Conservation (phyloP, 768 basidiomycete species). For the Tricholoma matsutake region DNA sequence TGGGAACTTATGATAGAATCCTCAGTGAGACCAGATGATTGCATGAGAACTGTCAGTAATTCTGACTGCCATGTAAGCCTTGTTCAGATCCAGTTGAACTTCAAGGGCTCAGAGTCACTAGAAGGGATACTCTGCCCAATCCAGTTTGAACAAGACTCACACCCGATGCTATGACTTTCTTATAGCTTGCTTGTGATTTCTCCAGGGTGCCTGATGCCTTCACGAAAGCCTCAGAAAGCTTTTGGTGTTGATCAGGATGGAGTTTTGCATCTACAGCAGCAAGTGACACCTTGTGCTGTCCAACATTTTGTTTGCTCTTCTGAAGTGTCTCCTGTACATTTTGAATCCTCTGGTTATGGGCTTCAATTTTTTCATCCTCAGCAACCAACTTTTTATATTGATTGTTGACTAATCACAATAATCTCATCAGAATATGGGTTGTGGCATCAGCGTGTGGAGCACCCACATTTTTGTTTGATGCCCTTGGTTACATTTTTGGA, state of each 20-base stretch:
- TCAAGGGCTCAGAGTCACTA: too few relatives aligned
- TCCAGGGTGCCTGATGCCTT: not conserved
- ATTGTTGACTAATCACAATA: not conserved
- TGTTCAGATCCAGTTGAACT: too few relatives aligned
- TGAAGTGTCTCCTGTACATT: not conserved
- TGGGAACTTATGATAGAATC: too few relatives aligned
- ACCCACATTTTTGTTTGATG: slow-evolving; percentile 2
- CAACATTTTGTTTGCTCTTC: not conserved
- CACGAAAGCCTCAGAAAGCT: not conserved
- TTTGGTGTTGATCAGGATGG: not conserved
- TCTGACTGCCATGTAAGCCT: too few relatives aligned
- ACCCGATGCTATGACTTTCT: not conserved
- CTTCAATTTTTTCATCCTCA: slow-evolving; percentile 1
- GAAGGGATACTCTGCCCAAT: not conserved
- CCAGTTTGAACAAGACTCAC: not conserved
- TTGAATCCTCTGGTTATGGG: not conserved
- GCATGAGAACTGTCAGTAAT: too few relatives aligned
- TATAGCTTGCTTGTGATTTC: not conserved
- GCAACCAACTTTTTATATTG: not conserved
- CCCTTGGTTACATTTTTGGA: not conserved
- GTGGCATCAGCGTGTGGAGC: not conserved
- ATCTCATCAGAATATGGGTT: not conserved
- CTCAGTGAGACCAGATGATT: too few relatives aligned
- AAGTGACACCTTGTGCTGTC: not conserved
- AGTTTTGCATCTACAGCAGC: not conserved